phyloP scores from a whole-genome alignment of 2,329 filamentous ascomycete genomes.

The Claviceps purpurea region DNA sequence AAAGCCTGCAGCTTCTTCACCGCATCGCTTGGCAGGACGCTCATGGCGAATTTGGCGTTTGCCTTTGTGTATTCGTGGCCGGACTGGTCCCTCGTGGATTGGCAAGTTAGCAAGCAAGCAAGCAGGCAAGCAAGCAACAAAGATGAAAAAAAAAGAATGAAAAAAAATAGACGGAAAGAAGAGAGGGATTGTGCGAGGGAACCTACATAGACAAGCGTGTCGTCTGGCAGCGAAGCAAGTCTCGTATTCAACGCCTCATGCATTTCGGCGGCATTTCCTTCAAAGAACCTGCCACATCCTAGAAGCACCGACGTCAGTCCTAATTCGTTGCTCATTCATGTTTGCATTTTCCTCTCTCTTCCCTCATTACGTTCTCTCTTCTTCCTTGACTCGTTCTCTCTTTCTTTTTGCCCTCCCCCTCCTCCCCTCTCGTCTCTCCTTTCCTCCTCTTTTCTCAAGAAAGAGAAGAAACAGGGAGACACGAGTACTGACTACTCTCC shows the following conservation, averaged over 20 bases:
- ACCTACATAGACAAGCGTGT: conserved; percentile 80
- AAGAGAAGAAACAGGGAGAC: neutral
- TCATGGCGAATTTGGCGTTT: conserved; percentile 78
- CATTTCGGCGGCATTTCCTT: conserved; percentile 84
- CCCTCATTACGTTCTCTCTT: neutral
- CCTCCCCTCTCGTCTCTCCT: too few relatives aligned
- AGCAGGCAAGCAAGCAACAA: neutral
- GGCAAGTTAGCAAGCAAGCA: neutral
- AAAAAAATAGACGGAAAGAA: neutral
- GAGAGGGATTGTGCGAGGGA: neutral
- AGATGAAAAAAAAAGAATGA: neutral
- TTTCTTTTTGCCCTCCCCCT: too few relatives aligned
- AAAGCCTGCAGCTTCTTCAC: conserved; percentile 68
- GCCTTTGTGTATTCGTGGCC: conserved; percentile 98
- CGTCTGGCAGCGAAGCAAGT: conserved; percentile 67
- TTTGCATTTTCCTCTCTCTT: neutral
- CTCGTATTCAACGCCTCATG: conserved; percentile 81
- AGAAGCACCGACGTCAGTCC: neutral
- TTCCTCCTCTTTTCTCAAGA: neutral
- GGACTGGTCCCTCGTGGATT: conserved; percentile 37
- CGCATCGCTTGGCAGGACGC: conserved; percentile 59
- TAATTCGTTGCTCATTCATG: neutral
- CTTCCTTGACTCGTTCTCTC: neutral
- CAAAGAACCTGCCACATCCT: conserved; percentile 95
- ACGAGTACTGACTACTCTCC: too few relatives aligned